Evolutionary conservation across 2,329 filamentous ascomycete species (phyloP).

Genomic region (Biscogniauxia marginata): DNA sequence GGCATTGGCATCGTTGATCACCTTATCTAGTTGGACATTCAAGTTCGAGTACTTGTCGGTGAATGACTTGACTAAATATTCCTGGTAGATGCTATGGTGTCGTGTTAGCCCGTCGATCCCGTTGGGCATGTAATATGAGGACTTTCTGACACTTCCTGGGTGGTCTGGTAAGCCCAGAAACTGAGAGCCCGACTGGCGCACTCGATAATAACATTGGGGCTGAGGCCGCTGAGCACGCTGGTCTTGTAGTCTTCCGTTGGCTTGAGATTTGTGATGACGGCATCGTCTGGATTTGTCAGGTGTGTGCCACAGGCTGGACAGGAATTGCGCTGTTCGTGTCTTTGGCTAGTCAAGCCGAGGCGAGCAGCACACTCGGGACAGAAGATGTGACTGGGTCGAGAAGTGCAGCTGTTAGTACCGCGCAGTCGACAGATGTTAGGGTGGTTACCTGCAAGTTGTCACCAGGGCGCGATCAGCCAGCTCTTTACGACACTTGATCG

Average conservation of each 20-base stretch:
- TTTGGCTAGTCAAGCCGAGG: conserved; percentile 59
- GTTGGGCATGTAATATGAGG: not conserved
- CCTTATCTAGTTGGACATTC: conserved; percentile 66
- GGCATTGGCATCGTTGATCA: conserved; percentile 71
- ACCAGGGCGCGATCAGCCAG: conserved; percentile 74
- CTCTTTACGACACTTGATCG: conserved; percentile 69
- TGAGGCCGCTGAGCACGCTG: conserved; percentile 78
- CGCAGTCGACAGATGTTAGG: conserved; percentile 10
- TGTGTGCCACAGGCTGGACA: conserved; percentile 77
- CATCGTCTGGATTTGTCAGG: conserved; percentile 72
- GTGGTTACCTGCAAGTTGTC: conserved; percentile 76
- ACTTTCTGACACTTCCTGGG: conserved; percentile 72
- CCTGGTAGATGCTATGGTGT: conserved; percentile 69
- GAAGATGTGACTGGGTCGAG: conserved; percentile 70
- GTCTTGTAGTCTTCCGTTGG: conserved; percentile 90
- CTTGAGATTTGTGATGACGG: conserved; percentile 67
- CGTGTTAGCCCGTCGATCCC: not conserved
- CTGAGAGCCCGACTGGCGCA: conserved; percentile 75
- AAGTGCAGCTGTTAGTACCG: not conserved
- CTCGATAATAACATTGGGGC: conserved; percentile 80
- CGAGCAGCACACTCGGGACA: conserved; percentile 71
- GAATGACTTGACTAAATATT: conserved; percentile 68
- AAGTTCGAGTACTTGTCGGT: conserved; percentile 69
- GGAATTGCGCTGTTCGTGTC: conserved; percentile 46
- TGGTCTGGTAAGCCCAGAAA: conserved; percentile 86